Conservation (phyloP, 805 yeast genomes). For the Kuraishia ogatae region DNA sequence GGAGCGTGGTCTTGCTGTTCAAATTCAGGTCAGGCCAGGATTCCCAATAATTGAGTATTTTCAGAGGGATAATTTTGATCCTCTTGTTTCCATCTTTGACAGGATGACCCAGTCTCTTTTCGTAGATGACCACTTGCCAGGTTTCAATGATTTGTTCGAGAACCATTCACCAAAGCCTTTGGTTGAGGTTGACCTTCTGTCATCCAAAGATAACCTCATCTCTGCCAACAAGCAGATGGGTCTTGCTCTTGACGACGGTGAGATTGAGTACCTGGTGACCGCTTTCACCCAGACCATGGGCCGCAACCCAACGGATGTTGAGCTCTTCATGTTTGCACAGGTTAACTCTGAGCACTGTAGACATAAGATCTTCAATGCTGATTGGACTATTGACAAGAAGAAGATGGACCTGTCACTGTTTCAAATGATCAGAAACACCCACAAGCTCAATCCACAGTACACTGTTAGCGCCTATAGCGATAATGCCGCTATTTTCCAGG, state of each 20-base stretch:
- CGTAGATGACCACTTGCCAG: conserved; percentile 49
- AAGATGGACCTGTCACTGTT: conserved; percentile 69
- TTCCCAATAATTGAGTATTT: conserved; percentile 54
- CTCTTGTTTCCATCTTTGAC: conserved; percentile 72
- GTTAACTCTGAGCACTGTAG: conserved; percentile 99
- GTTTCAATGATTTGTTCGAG: conserved; percentile 62
- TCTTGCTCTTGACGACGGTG: conserved; percentile 90
- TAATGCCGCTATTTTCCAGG: conserved; percentile 93
- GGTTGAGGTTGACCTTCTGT: conserved; percentile 59
- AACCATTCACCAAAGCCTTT: conserved; percentile 79
- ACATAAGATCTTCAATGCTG: conserved; percentile 97
- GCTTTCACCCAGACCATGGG: conserved; percentile 72
- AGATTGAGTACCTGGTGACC: conserved; percentile 75
- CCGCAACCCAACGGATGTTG: conserved; percentile 96
- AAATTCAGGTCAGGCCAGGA: conserved; percentile 64
- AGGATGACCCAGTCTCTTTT: conserved; percentile 86
- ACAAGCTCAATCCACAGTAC: conserved; percentile 64
- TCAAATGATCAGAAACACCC: conserved; percentile 95
- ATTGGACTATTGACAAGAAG: conserved; percentile 89
- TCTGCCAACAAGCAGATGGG: conserved; percentile 81
- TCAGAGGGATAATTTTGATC: conserved; percentile 36
- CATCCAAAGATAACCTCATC: conserved; percentile 47
- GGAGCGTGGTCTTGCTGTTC: conserved; percentile 81
- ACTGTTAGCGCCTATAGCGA: conserved; percentile 94
- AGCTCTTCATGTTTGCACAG: conserved; percentile 97